phyloP scores from a whole-genome alignment of 1,284 basidiomycete genomes.

The Sutorius eximius region DNA sequence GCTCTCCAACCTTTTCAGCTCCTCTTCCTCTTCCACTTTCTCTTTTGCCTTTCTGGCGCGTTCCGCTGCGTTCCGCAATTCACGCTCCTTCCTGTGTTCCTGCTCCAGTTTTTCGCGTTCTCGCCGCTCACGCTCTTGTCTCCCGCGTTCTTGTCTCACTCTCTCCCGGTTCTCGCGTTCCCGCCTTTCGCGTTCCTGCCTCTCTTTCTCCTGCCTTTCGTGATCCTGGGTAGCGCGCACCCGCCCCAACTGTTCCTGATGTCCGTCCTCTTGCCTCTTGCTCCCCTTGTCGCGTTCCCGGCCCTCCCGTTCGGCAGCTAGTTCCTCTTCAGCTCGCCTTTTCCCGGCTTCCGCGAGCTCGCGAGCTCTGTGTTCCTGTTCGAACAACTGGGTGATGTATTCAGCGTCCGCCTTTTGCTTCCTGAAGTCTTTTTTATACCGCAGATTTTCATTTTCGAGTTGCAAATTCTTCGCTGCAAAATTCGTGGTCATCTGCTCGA shows the following conservation, averaged over 20 bases:
- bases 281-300: constrained; percentile 12
- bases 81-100: background rate
- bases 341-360: constrained; percentile 22
- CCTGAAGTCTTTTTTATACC: constrained; percentile 13
- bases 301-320: constrained; percentile 17
- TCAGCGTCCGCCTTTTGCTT: constrained; percentile 24
- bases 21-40: background rate
- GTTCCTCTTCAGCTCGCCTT: constrained; percentile 18
- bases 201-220: background rate
- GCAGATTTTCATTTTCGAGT: constrained; percentile 30
- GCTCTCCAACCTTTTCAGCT: constrained; percentile 1
- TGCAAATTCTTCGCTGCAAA: constrained; percentile 33
- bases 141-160: background rate
- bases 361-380: constrained; percentile 22
- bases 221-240: background rate
- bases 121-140: background rate
- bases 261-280: constrained; percentile 1
- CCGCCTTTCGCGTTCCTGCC: constrained; percentile 1
- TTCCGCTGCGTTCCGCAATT: background rate
- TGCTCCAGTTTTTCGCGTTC: background rate
- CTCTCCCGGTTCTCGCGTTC: background rate
- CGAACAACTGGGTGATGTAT: constrained; percentile 10
- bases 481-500: constrained; percentile 31
- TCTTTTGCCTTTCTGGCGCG: background rate
- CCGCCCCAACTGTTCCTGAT: background rate